Conservation (phyloP, 2,329 filamentous ascomycete genomes). For the Aureobasidium sp. region DNA sequence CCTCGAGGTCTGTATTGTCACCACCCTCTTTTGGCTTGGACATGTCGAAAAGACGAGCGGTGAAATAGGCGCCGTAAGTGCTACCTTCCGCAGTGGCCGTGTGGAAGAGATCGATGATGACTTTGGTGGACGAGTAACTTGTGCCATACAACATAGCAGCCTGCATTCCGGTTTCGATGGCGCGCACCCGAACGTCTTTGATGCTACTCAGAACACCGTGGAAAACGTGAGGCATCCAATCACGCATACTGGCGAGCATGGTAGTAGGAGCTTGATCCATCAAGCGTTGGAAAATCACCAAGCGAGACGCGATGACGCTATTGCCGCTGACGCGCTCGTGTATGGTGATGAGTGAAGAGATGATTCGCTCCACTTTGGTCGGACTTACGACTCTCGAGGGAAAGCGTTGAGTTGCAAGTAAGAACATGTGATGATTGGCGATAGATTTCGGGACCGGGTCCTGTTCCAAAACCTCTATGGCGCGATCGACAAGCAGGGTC, state of each 20-base stretch:
- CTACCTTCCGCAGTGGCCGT: slow-evolving; percentile 42
- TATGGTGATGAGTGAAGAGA: slow-evolving; percentile 62
- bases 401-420: slow-evolving; percentile 75
- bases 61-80: slow-evolving; percentile 62
- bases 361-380: slow-evolving; percentile 59
- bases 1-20: slow-evolving; percentile 45
- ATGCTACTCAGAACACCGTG: slow-evolving; percentile 70
- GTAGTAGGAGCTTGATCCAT: slow-evolving; percentile 59
- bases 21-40: slow-evolving; percentile 38
- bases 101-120: slow-evolving; percentile 55
- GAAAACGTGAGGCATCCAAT: slow-evolving; percentile 79
- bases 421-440: slow-evolving; percentile 67
- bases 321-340: slow-evolving; percentile 69
- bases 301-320: slow-evolving; percentile 66
- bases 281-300: slow-evolving; percentile 70
- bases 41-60: slow-evolving; percentile 59
- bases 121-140: slow-evolving; percentile 58
- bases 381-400: slow-evolving; percentile 62
- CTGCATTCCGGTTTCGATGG: slow-evolving; percentile 64
- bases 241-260: slow-evolving; percentile 59
- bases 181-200: slow-evolving; percentile 65
- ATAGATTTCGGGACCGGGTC: slow-evolving; percentile 63
- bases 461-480: slow-evolving; percentile 65
- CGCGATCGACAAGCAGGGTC: slow-evolving; percentile 70
- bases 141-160: slow-evolving; percentile 60